These are phyloP conservation scores for Dioszegia crocea DNA, from an alignment of 768 basidiomycete species.

Conservation along the genomic window DNA sequence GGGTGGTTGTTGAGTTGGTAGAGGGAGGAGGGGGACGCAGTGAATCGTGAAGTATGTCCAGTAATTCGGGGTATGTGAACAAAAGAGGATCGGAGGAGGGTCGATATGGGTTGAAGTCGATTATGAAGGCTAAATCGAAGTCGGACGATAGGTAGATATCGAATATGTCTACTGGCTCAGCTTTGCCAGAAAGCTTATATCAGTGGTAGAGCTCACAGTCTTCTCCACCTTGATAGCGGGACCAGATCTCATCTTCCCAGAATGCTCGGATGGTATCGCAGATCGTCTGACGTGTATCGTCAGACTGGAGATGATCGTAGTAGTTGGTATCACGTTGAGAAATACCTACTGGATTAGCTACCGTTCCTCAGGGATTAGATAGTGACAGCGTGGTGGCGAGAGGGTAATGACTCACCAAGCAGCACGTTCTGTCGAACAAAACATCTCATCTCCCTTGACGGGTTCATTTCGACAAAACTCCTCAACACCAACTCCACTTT, in stretches of 20 bases:
- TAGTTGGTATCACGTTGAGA: constrained; percentile 83
- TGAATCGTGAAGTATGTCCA: constrained; percentile 42
- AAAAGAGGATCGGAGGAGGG: constrained; percentile 80
- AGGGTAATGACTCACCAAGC: constrained; percentile 58
- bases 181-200: neutral
- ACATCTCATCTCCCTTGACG: constrained; percentile 79
- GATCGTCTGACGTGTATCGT: constrained; percentile 57
- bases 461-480: constrained; percentile 84
- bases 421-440: constrained; percentile 72
- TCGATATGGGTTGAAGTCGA: constrained; percentile 89
- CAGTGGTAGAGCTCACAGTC: constrained; percentile 62
- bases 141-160: constrained; percentile 84
- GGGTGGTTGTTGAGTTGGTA: neutral
- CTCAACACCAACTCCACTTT: constrained; percentile 75
- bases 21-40: constrained; percentile 9
- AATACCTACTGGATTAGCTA: constrained; percentile 57
- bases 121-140: constrained; percentile 66
- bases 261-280: constrained; percentile 57
- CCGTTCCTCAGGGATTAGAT: too few species aligned
- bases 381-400: neutral
- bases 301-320: constrained; percentile 78
- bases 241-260: constrained; percentile 66
- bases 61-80: constrained; percentile 76
- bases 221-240: constrained; percentile 57
- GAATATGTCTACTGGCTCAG: constrained; percentile 62